phyloP scores from a whole-genome alignment of 306 rosid genomes.

The Acacia melanoxylon region DNA sequence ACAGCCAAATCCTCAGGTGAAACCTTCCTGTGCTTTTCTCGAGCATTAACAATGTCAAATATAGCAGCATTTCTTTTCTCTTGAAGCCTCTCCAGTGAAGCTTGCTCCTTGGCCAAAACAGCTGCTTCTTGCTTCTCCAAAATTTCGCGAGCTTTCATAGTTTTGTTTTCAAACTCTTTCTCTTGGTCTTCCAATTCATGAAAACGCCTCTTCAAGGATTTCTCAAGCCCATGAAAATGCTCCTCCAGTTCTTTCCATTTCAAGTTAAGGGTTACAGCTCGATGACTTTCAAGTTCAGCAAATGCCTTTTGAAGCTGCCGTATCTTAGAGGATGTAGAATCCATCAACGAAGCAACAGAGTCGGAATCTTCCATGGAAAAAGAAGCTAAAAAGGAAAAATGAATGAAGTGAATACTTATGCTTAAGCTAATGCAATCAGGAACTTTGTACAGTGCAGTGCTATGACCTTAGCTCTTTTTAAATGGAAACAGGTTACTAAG shows the following conservation, averaged over 20 bases:
- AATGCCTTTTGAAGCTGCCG: constrained; percentile 97
- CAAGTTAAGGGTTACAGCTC: constrained; percentile 82
- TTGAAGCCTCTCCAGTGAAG: constrained; percentile 73
- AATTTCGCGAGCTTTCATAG: constrained; percentile 61
- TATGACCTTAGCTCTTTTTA: background rate
- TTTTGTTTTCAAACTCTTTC: constrained; percentile 77
- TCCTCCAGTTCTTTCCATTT: constrained; percentile 99
- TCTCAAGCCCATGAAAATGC: constrained; percentile 95
- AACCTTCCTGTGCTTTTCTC: constrained; percentile 79
- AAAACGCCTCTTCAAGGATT: constrained; percentile 96
- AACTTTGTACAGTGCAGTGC: background rate
- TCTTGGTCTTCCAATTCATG: constrained; percentile 96
- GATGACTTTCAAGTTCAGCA: constrained; percentile 97
- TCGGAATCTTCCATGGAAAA: constrained; percentile 75
- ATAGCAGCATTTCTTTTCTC: constrained; percentile 86
- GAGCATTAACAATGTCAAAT: constrained; percentile 64
- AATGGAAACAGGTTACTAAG: background rate
- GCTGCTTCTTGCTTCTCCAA: constrained; percentile 76
- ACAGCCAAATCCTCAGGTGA: constrained; percentile 47
- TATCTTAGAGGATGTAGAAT: constrained; percentile 85
- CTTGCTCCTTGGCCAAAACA: constrained; percentile 77
- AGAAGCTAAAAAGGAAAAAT: constrained; percentile 50
- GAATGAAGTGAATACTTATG: constrained; percentile 15
- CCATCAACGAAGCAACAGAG: constrained; percentile 74
- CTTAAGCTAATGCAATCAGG: background rate